phyloP scores from a whole-genome alignment of 108 stramenopile species.

The Conticribra guillardii region DNA sequence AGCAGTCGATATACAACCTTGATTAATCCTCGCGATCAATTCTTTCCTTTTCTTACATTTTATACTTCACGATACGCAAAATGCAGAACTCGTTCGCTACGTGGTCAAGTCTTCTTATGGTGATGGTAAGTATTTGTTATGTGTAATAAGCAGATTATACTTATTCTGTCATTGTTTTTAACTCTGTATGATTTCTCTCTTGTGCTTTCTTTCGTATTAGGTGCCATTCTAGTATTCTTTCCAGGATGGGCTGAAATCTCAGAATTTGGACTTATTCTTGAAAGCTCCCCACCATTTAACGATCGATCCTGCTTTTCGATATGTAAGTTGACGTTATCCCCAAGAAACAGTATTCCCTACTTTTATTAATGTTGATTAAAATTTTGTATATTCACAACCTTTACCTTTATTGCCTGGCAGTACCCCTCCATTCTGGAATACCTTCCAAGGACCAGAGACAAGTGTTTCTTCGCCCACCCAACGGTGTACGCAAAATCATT shows the following conservation, averaged over 20 bases:
- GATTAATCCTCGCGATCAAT: no score
- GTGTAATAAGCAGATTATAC: no score
- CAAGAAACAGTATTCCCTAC: slow-evolving; percentile 1
- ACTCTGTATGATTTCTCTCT: no score
- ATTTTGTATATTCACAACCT: no score
- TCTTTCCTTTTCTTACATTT: no score
- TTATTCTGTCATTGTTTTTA: no score
- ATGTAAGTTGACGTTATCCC: slow-evolving; percentile 18
- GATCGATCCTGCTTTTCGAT: slow-evolving; percentile 56
- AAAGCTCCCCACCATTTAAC: slow-evolving; percentile 64
- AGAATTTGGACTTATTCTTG: slow-evolving; percentile 58
- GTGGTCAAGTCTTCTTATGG: slow-evolving; percentile 63
- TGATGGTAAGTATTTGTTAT: no score
- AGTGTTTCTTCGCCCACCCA: slow-evolving; percentile 69
- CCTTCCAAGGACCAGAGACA: slow-evolving; percentile 77
- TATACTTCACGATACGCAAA: no score
- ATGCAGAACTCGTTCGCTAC: slow-evolving; percentile 59
- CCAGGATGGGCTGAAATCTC: slow-evolving; percentile 94
- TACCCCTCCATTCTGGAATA: slow-evolving; percentile 87
- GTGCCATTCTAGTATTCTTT: slow-evolving; percentile 91
- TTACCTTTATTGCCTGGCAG: background rate
- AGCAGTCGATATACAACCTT: no score
- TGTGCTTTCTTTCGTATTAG: no score
- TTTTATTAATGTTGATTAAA: no score
- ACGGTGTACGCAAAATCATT: slow-evolving; percentile 78